Evolutionary conservation across 2,329 filamentous ascomycete species (phyloP), one percentile per base, ranked within the genome.

Genomic region (Eutypa lata): DNA sequence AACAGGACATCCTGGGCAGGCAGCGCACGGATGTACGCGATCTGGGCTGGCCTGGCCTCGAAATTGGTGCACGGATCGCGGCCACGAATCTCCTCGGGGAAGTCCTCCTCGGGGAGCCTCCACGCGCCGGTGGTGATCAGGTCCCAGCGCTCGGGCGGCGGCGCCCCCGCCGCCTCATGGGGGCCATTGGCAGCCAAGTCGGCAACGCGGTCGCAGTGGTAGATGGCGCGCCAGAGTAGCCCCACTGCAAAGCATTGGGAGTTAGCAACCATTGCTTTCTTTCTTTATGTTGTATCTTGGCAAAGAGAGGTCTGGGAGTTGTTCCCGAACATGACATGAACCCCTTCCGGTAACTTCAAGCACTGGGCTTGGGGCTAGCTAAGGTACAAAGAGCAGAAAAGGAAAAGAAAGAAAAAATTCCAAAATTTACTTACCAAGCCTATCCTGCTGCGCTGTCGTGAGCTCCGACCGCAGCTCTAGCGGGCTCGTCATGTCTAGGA

Each of bases 181-280:
- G 54, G 52, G 2, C 26, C 24, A n/a, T 63, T 60, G 11, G 61
- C 61, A 1, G 62, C 63, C 10, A 67, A 57, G 53, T 68, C 65
- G 8, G 61, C 61, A 21, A 68, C 62, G 19, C 47, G 47, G 26
- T 68, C 60, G 52, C 65, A 67, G 16, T 61, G 63, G 13, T 19
- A 24, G 4, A 68, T 38, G 3, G 61, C 60, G 5, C 53, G 54
- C 47, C 56, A 52, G 6, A 66, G 16, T 5, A 64, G 48, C 1
- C n/a, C n/a, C n/a, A n/a, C n/a, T n/a, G n/a, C n/a, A n/a, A n/a
- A n/a, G n/a, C n/a, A n/a, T n/a, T n/a, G n/a, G n/a, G n/a, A n/a
- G n/a, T n/a, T n/a, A n/a, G n/a, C n/a, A n/a, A n/a, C n/a, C n/a
- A n/a, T n/a, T n/a, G n/a, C n/a, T n/a, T n/a, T n/a, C n/a, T n/a